Percentiles rank a stretch among this genome's conserved stretches.
These are phyloP conservation scores for Mucor plumbeus DNA, from an alignment of 371 early-diverging fungal genomes.

Conservation along the genomic window DNA sequence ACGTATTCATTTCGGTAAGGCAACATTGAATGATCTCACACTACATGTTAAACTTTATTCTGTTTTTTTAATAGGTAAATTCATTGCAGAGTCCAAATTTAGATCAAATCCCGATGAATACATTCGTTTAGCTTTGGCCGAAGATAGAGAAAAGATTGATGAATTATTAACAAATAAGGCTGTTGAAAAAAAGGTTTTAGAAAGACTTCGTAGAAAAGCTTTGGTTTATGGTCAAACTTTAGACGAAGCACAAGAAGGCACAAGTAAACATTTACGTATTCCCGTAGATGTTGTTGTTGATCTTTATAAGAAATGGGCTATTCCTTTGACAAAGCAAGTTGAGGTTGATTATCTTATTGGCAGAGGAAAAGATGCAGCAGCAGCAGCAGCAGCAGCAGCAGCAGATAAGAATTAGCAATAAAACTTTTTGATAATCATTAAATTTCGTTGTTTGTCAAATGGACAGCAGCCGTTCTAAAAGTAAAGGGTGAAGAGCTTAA, in stretches of 20 bases:
- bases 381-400: not conserved
- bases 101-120: constrained; percentile 80
- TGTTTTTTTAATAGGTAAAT: constrained; percentile 71
- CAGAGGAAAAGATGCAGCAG: constrained; percentile 47
- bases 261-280: constrained; percentile 57
- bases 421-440: too few species aligned
- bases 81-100: constrained; percentile 96
- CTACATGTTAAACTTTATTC: not conserved
- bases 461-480: too few species aligned
- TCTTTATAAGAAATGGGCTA: constrained; percentile 88
- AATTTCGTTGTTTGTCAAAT: too few species aligned
- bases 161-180: constrained; percentile 83
- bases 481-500: too few species aligned
- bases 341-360: constrained; percentile 91
- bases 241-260: constrained; percentile 50
- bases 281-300: constrained; percentile 82
- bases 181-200: constrained; percentile 84
- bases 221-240: constrained; percentile 91
- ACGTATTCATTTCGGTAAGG: constrained; percentile 92
- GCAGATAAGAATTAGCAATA: too few species aligned
- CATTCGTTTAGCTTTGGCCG: constrained; percentile 76
- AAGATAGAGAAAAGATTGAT: constrained; percentile 80
- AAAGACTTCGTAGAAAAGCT: constrained; percentile 86
- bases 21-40: not conserved
- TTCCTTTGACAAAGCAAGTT: constrained; percentile 88